Percentiles rank a stretch among this genome's conserved stretches.
Conservation (phyloP, 768 basidiomycete species). For the Basidioascus undulatus region DNA sequence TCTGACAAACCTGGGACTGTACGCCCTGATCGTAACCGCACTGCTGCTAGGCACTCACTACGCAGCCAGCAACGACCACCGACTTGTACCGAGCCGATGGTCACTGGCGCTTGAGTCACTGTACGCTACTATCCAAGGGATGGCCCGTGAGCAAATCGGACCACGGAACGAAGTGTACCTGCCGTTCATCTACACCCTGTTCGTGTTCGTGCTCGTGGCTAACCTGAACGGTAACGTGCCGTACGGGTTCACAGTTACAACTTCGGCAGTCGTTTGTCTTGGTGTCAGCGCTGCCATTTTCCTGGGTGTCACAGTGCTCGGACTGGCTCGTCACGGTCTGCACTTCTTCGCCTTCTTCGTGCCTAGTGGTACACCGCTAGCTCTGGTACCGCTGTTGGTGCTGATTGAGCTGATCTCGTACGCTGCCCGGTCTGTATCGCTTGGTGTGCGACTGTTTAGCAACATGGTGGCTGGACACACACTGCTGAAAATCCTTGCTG, state of each 20-base stretch:
- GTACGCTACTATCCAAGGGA: constrained; percentile 12
- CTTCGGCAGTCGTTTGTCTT: constrained; percentile 12
- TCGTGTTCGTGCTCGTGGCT: constrained; percentile 12
- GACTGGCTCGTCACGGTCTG: constrained; percentile 11
- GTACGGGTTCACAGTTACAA: constrained; percentile 13
- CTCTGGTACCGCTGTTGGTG: constrained; percentile 14
- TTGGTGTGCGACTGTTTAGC: constrained; percentile 13
- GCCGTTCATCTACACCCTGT: constrained; percentile 14
- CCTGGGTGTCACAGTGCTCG: constrained; percentile 13
- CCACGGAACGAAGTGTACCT: constrained; percentile 13
- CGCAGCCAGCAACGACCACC: constrained; percentile 13
- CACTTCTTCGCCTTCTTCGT: constrained; percentile 13
- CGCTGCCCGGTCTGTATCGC: constrained; percentile 12
- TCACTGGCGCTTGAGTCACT: constrained; percentile 13
- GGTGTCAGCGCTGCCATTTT: constrained; percentile 13
- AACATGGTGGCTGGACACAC: constrained; percentile 13
- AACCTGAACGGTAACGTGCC: constrained; percentile 14
- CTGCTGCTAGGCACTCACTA: constrained; percentile 11
- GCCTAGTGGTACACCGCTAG: constrained; percentile 12
- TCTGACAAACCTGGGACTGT: constrained; percentile 14
- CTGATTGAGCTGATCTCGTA: constrained; percentile 15
- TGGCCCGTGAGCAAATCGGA: constrained; percentile 13
- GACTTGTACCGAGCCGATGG: constrained; percentile 13
- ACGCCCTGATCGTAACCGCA: constrained; percentile 12
- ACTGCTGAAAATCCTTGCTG: constrained; percentile 12